Evolutionary conservation across 208 protist species (phyloP), one percentile per base, ranked within the genome.

Genomic region (Wallacemonas collosoma): DNA sequence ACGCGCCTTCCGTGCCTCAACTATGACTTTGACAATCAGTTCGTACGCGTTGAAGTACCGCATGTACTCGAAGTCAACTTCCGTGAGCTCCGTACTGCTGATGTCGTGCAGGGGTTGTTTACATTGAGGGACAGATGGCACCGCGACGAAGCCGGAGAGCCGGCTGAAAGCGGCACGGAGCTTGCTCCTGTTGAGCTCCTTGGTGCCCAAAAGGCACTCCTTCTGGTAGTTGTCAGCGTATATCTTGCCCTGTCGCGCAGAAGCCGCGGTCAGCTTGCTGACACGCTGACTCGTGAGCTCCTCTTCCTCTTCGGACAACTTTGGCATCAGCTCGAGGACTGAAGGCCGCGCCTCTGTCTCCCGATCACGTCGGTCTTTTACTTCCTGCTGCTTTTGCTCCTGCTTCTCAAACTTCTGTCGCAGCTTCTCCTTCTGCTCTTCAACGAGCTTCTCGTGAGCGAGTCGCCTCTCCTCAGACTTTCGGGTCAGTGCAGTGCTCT

Each of bases 211-310:
- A 2, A 74, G 68, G 40, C 83, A 82, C 65, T 86, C 87, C 55
- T 91, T 94, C 72, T 93, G 89, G 73, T 96, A 96, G n/a, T 61
- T 91, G 75, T 96, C 87, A 2, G 66, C 56, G 75, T 91, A 96
- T 26, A 66, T 79, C 63, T 83, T 86, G 9, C 77, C 84, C 43
- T 93, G 88, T 3, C 89, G 85, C 17, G 67, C 73, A 15, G 80
- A 81, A 2, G 79, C 71, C 0, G 77, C 74, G 5, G 80, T 48
- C 11, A 89, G 72, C 47, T 85, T 88, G 8, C 65, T 45, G 56
- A 96, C 41, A 35, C 83, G 86, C 55, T 84, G 77, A 3, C 74
- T 72, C n/a, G 84, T 64, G 71, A 85, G 76, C 58, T 93, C 88
- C 61, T 88, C 88, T 15, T 95, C 87, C 43, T 87, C 75, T 11